These are phyloP conservation scores for Mangifera indica DNA, from an alignment of 345 rosid genomes.

Conservation along the genomic window DNA sequence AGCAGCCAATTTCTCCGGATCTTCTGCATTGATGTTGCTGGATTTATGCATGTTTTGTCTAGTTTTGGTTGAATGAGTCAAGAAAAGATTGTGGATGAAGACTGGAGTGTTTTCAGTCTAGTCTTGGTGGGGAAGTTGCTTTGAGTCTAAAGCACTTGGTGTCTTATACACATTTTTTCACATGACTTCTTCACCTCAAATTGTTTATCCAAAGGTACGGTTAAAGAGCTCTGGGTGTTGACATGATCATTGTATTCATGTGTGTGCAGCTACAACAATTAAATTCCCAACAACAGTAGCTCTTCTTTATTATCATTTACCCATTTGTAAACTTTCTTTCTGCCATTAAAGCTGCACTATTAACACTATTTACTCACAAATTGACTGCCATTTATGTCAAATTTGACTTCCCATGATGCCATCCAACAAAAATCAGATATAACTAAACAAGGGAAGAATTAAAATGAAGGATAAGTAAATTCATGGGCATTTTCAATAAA, in stretches of 20 bases:
- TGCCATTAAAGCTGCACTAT: slow-evolving; percentile 2
- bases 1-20: slow-evolving; percentile 29
- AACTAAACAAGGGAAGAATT: slow-evolving; percentile 1
- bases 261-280: slow-evolving; percentile 39
- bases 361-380: neutral
- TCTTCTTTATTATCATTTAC: slow-evolving; percentile 10
- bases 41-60: slow-evolving; percentile 34
- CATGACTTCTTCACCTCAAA: slow-evolving; percentile 41
- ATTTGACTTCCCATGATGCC: neutral
- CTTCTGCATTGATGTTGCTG: slow-evolving; percentile 13
- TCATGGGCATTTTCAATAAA: slow-evolving; percentile 5
- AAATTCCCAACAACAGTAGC: slow-evolving; percentile 31
- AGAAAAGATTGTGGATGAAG: slow-evolving; percentile 33
- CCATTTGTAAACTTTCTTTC: slow-evolving; percentile 19
- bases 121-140: slow-evolving; percentile 32
- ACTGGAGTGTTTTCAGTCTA: slow-evolving; percentile 23
- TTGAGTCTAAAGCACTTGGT: slow-evolving; percentile 15
- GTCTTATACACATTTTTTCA: slow-evolving; percentile 25
- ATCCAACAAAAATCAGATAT: neutral
- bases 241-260: slow-evolving; percentile 44
- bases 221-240: slow-evolving; percentile 20
- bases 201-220: slow-evolving; percentile 36
- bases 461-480: neutral
- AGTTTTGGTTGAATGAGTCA: slow-evolving; percentile 4
- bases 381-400: slow-evolving; percentile 4